A percentile compares a stretch with the other conserved stretches of the same genome.
Evolutionary conservation across 2,329 filamentous ascomycete species (phyloP).

Genomic region (Trichoderma sp.): DNA sequence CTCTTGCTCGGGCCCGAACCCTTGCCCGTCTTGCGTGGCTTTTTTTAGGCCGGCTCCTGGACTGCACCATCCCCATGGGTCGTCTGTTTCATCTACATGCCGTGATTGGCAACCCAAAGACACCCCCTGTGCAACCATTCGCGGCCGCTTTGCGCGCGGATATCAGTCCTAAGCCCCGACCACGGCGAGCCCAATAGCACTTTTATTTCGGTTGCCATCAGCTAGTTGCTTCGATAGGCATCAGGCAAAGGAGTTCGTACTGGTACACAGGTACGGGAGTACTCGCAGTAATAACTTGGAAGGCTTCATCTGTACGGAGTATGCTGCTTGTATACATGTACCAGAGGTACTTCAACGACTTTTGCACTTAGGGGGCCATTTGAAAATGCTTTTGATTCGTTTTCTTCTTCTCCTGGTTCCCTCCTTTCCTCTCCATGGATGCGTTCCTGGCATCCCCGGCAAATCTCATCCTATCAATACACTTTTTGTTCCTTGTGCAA

Average conservation of each 20-base stretch:
- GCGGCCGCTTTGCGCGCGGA: neutral
- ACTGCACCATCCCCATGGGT: constrained; percentile 12
- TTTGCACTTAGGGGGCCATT: neutral
- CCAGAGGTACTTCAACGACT: neutral
- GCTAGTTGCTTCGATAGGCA: neutral
- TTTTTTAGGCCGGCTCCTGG: neutral
- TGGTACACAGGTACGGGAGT: neutral
- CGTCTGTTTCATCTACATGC: constrained; percentile 11
- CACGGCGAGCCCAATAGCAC: neutral
- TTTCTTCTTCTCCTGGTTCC: neutral
- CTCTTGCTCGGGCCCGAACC: constrained; percentile 10
- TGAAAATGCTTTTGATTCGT: neutral
- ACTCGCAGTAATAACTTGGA: too few relatives aligned
- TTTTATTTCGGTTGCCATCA: constrained; percentile 11
- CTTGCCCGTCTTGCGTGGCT: constrained; percentile 12
- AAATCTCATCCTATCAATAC: constrained; percentile 16
- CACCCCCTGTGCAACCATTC: neutral
- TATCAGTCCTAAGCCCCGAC: neutral
- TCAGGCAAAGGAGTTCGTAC: neutral
- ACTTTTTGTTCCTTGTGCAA: constrained; percentile 9
- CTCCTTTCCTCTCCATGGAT: neutral
- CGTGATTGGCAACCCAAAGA: neutral
- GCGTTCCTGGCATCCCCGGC: neutral
- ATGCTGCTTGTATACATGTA: neutral
- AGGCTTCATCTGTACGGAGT: neutral